Evolutionary conservation across 192 early-diverging fungal species (phyloP).

Genomic region (Coemansia sp.): DNA sequence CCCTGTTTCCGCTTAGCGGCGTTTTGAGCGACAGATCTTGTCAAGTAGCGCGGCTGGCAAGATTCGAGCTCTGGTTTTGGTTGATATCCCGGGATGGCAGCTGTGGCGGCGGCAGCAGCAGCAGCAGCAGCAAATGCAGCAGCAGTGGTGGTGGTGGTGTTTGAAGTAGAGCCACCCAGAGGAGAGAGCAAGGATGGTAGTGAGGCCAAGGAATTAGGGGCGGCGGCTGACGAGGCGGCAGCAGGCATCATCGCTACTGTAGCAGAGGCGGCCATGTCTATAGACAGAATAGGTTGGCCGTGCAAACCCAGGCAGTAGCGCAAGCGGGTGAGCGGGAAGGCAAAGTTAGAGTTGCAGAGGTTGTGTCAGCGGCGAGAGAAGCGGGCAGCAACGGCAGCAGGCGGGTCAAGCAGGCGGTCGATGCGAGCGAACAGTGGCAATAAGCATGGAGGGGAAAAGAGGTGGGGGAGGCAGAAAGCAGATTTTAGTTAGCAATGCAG

Average conservation of each 20-base stretch:
- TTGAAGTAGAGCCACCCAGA: background rate
- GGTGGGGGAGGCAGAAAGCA: background rate
- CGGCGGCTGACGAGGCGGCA: constrained; percentile 23
- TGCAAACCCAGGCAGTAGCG: background rate
- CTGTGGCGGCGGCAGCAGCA: constrained; percentile 18
- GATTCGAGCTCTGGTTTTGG: background rate
- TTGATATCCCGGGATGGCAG: constrained; percentile 1
- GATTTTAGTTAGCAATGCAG: constrained; percentile 4
- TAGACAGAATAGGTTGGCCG: background rate
- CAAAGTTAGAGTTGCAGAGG: background rate
- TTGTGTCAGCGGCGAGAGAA: background rate
- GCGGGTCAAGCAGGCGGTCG: background rate
- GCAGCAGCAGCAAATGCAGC: constrained; percentile 11
- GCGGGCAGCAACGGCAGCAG: background rate
- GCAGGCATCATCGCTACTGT: constrained; percentile 15
- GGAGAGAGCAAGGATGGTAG: constrained; percentile 1
- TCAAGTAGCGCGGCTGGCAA: constrained; percentile 46
- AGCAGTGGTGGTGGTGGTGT: constrained; percentile 1
- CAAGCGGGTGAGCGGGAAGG: background rate
- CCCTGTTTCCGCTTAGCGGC: constrained; percentile 41
- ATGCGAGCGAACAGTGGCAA: background rate
- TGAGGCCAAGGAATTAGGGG: constrained; percentile 14
- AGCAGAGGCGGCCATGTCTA: constrained; percentile 7
- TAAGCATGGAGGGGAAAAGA: background rate
- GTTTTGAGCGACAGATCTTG: constrained; percentile 48